These are phyloP conservation scores for Hypoxylon sp. DNA, from an alignment of 2,329 filamentous ascomycete genomes.

Conservation along the genomic window DNA sequence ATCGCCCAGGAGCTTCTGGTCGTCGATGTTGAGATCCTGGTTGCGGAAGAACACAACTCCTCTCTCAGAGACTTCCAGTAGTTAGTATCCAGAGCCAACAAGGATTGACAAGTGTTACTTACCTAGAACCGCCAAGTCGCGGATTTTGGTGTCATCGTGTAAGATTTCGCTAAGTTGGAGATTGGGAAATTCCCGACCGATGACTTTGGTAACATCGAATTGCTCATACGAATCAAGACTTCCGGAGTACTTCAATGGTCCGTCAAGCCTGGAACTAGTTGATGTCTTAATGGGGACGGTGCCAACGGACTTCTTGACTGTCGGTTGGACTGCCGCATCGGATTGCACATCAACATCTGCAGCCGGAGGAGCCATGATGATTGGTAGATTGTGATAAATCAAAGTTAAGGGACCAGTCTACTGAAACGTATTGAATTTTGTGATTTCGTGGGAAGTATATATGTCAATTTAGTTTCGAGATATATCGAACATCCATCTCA, in stretches of 20 bases:
- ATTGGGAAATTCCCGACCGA: constrained; percentile 55
- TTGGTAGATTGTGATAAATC: not conserved
- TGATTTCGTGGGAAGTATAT: not conserved
- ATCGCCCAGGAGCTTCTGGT: constrained; percentile 64
- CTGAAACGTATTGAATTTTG: not conserved
- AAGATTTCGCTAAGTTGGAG: constrained; percentile 54
- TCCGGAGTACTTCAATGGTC: constrained; percentile 59
- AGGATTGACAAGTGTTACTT: not conserved
- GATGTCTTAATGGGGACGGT: constrained; percentile 48
- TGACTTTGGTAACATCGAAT: constrained; percentile 55
- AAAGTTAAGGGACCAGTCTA: not conserved
- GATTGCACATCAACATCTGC: constrained; percentile 41
- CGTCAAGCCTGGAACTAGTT: constrained; percentile 59
- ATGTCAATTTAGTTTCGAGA: not conserved
- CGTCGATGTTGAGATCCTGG: constrained; percentile 62
- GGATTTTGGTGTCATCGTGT: constrained; percentile 54
- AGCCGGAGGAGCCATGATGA: constrained; percentile 38
- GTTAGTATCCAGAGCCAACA: constrained; percentile 15
- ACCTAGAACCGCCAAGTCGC: constrained; percentile 49
- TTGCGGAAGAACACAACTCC: constrained; percentile 67
- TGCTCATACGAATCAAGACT: constrained; percentile 59
- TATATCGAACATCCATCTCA: constrained; percentile 9
- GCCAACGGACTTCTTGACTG: constrained; percentile 31
- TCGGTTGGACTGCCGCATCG: constrained; percentile 14
- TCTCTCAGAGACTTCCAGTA: constrained; percentile 59